Base-by-base conservation (phyloP, 148 eudicot species). In the Nyssa sinensis region DNA sequence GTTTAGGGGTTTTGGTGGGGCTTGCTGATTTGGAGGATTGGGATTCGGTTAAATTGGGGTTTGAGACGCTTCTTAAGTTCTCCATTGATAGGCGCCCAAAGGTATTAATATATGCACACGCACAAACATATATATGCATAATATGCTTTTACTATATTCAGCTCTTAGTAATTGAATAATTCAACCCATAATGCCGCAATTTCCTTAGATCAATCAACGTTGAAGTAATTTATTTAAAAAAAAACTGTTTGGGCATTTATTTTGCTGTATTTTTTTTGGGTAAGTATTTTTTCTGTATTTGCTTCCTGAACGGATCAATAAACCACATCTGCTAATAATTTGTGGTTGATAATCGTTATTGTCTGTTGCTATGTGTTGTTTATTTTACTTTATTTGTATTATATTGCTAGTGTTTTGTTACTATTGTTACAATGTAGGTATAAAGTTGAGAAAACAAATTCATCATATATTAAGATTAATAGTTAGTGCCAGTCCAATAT, bases 41-140 rank as follows among this genome's bases (percentile, higher is more conserved):
- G 98, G 69, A 71, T 28, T 79, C 82, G 41, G 82, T 94, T 34
- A 64, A 87, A 19, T 53, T 85, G 24, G 89, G 90, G 1, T 83
- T 90, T 53, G 73, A 79, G 58, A 84, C 84, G 25, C 81, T 95
- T 70, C 64, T 92, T 4, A 84, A 82, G 66, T 90, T 81, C 75
- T 89, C 91, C 7, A 49, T 84, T 66, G 96, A 92, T 83, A 95
- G 85, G 80, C 92, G 97, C 11, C 97, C 98, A 0, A 95, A 95
- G 96, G 98, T 95, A 76, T 31, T 29, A 12, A 16, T 62, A 25
- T 35, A 17, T 31, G 1, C 21, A 13, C 7, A 55, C 24, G 21
- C 19, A 55, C 23, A n/a, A 55, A 23, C 9, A 21, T 28, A 23
- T 60, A 29, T 10, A 23, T 65, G 32, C 39, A 67, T 66, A 27